These are phyloP conservation scores for Sodiomyces alkalinus DNA, from an alignment of 2,329 filamentous ascomycete species.

Conservation along the genomic window DNA sequence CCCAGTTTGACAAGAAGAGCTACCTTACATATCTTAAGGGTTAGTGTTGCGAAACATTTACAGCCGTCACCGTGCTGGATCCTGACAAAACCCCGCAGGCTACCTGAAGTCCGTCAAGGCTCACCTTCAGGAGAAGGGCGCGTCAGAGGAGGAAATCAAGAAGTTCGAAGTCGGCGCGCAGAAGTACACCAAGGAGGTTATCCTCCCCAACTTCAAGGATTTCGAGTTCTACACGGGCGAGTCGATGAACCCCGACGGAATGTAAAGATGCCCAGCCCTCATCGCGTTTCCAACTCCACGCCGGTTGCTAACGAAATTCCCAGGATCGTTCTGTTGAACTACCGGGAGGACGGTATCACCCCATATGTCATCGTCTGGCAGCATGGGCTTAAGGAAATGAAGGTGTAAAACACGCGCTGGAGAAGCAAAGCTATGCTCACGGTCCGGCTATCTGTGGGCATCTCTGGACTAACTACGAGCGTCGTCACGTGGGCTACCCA, in stretches of 20 bases:
- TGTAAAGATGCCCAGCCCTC: conserved; percentile 42
- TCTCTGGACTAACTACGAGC: too few species aligned
- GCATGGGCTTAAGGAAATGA: conserved; percentile 75
- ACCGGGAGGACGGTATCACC: conserved; percentile 89
- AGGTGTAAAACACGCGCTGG: too few species aligned
- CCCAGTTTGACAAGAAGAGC: conserved; percentile 72
- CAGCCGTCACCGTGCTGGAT: too few species aligned
- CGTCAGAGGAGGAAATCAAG: conserved; percentile 50
- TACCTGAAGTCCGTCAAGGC: conserved; percentile 89
- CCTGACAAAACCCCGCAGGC: conserved; percentile 29
- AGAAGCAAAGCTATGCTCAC: too few species aligned
- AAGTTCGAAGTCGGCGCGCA: conserved; percentile 67
- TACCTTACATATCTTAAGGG: conserved; percentile 79
- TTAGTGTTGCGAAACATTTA: too few species aligned
- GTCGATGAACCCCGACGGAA: conserved; percentile 84
- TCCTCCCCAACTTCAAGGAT: conserved; percentile 81
- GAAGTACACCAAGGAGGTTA: conserved; percentile 65
- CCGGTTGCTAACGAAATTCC: background rate
- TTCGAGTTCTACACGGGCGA: conserved; percentile 90
- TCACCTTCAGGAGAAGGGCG: conserved; percentile 40
- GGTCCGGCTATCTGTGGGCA: too few species aligned
- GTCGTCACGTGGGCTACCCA: too few species aligned
- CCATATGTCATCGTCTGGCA: conserved; percentile 90
- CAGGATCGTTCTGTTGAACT: conserved; percentile 86
- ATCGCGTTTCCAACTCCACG: too few species aligned